A percentile compares a stretch with the other conserved stretches of the same genome.
Evolutionary conservation across 371 early-diverging fungal species (phyloP).

Genomic region (Umbelopsis sp.): DNA sequence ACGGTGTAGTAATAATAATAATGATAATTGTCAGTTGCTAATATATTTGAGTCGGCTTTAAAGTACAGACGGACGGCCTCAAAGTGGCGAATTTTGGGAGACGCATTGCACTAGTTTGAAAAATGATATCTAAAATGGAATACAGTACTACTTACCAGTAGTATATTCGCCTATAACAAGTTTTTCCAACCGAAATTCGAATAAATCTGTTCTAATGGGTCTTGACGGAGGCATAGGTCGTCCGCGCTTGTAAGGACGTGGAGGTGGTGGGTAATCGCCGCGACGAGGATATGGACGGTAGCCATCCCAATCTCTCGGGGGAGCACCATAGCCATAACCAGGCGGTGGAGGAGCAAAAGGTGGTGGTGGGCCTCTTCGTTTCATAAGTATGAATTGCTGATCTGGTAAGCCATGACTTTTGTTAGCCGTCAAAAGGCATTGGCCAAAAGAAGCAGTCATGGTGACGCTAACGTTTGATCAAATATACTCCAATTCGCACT

Average conservation of each 20-base stretch:
- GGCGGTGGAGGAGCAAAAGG: background rate
- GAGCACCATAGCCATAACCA: background rate
- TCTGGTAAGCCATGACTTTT: background rate
- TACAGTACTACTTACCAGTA: slow-evolving; percentile 17
- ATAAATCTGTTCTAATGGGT: slow-evolving; percentile 17
- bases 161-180: slow-evolving; percentile 18
- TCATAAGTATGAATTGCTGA: background rate
- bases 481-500: too few species aligned
- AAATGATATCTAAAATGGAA: too few species aligned
- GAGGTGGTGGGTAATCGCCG: slow-evolving; percentile 6
- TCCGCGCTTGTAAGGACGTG: slow-evolving; percentile 5
- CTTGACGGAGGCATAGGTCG: slow-evolving; percentile 7
- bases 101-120: background rate
- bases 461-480: too few species aligned
- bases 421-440: too few species aligned
- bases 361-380: slow-evolving; percentile 15
- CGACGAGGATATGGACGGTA: background rate
- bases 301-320: slow-evolving; percentile 1
- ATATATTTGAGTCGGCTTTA: background rate
- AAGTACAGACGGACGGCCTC: background rate
- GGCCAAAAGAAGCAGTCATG: too few species aligned
- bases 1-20: background rate
- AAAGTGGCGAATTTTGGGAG: background rate
- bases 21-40: background rate
- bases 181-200: slow-evolving; percentile 22